Evolutionary conservation across 2,329 filamentous ascomycete genomes (phyloP), one percentile per base, ranked within the genome.

Genomic region (Aspergillus awamori): DNA sequence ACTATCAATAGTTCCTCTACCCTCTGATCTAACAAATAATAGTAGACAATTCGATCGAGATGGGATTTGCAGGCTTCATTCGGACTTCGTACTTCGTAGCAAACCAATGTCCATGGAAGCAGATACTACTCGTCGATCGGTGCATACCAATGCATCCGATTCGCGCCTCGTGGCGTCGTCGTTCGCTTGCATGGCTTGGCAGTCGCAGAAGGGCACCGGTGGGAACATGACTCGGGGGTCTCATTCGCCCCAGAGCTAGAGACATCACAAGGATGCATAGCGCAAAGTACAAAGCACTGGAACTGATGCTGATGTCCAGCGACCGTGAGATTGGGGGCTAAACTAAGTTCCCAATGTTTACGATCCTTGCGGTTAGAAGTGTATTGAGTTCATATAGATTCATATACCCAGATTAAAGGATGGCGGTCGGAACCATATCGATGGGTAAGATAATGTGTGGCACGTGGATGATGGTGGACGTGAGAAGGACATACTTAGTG

Each of bases 131-230:
- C 49, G 65, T 63, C 63, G 65, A 67, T 66, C 65, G 53, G 61
- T 64, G 63, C 60, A 63, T 63, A 57, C 33, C 48, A 65, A 59
- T 59, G 57, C 62, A 54, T 56, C 62, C 48, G 51, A 63, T 41
- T 43, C 60, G 56, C 58, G 48, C 64, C 62, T 66, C 64, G 65
- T 67, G 65, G 65, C 61, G 49, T 62, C 61, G 49, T 62, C 33
- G 60, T 59, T 57, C 57, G 53, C 47, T 63, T 61, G 58, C 56
- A 55, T 47, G 43, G 17, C 41, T 55, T 52, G 62, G 43, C 57
- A 62, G 52, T 13, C 41, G 43, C 26, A 55, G 57, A 55, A 56
- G 36, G 45, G 47, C 41, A 24, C 5, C 20, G 22, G 60, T 60
- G 60, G 58, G 51, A 58, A 58, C 58, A 38, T 41, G 54, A 61